Conservation (phyloP, 2,329 filamentous ascomycete genomes). For the Apiospora pterosperma region DNA sequence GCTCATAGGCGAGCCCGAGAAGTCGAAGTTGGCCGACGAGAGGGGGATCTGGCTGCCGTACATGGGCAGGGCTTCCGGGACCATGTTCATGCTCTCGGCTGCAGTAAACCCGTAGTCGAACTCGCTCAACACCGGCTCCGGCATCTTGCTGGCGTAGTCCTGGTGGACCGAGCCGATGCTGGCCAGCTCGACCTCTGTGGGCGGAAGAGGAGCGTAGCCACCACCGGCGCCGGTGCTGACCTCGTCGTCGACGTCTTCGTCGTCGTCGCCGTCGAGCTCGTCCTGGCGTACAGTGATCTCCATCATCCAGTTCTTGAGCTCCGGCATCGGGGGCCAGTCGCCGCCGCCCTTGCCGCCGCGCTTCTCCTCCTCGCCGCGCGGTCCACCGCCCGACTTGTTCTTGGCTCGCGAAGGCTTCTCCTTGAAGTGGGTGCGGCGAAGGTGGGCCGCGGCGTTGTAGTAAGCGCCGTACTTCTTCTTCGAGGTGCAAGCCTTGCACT, state of each 20-base stretch:
- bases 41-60: slow-evolving; percentile 20
- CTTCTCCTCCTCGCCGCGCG: slow-evolving; percentile 40
- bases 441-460: slow-evolving; percentile 91
- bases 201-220: slow-evolving; percentile 2
- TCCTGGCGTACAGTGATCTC: slow-evolving; percentile 43
- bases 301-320: slow-evolving; percentile 58
- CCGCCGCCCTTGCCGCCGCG: slow-evolving; percentile 53
- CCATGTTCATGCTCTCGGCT: slow-evolving; percentile 15
- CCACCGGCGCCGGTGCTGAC: slow-evolving; percentile 27
- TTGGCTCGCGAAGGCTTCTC: slow-evolving; percentile 49
- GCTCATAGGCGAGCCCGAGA: slow-evolving; percentile 16
- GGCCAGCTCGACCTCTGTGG: slow-evolving; percentile 2
- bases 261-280: slow-evolving; percentile 26
- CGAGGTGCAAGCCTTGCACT: slow-evolving; percentile 79
- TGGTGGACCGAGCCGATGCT: slow-evolving; percentile 1
- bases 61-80: slow-evolving; percentile 14
- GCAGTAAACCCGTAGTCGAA: slow-evolving; percentile 17
- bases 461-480: slow-evolving; percentile 84
- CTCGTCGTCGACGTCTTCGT: slow-evolving; percentile 36
- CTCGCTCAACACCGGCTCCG: slow-evolving; percentile 12
- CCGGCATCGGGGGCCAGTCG: slow-evolving; percentile 53
- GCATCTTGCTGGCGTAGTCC: slow-evolving; percentile 10
- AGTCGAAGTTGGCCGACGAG: slow-evolving; percentile 28
- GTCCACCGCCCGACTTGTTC: slow-evolving; percentile 32
- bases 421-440: slow-evolving; percentile 85